Evolutionary conservation across 1,284 basidiomycete genomes (phyloP).

Genomic region (Tylopilus orsonianus): DNA sequence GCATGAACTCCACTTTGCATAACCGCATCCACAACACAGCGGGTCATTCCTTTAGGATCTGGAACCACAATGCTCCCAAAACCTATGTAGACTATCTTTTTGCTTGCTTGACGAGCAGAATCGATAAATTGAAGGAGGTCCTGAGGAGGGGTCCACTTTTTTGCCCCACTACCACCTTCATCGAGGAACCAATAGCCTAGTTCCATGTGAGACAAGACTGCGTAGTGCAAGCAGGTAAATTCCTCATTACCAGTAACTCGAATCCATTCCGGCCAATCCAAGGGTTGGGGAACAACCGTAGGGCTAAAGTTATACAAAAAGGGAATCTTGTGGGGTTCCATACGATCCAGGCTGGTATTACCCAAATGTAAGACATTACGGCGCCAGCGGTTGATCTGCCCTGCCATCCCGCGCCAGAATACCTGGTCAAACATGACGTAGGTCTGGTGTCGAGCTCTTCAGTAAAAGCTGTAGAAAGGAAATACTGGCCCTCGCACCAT

Average conservation of each 20-base stretch:
- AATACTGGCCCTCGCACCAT: conserved; percentile 60
- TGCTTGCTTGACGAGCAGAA: conserved; percentile 65
- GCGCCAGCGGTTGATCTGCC: conserved; percentile 95
- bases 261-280: conserved; percentile 99
- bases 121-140: conserved; percentile 84
- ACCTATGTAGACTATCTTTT: conserved; percentile 97
- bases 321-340: conserved; percentile 95
- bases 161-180: conserved; percentile 81
- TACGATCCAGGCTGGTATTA: conserved; percentile 85
- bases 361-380: conserved; percentile 75
- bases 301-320: conserved; percentile 98
- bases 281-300: conserved; percentile 80
- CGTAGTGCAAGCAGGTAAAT: conserved; percentile 3
- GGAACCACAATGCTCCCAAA: conserved; percentile 99
- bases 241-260: conserved; percentile 90
- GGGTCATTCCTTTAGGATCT: conserved; percentile 90
- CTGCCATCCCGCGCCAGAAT: conserved; percentile 92
- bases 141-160: conserved; percentile 85
- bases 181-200: conserved; percentile 94
- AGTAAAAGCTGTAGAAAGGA: conserved; percentile 1
- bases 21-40: conserved; percentile 87
- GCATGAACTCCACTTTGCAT: conserved; percentile 82
- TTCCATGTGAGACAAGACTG: conserved; percentile 11
- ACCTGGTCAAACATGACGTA: conserved; percentile 97
- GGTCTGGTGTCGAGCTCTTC: conserved; percentile 44